Conservation (phyloP, 1,139 yeast species). For the Sugiyamaella grinbergsii region DNA sequence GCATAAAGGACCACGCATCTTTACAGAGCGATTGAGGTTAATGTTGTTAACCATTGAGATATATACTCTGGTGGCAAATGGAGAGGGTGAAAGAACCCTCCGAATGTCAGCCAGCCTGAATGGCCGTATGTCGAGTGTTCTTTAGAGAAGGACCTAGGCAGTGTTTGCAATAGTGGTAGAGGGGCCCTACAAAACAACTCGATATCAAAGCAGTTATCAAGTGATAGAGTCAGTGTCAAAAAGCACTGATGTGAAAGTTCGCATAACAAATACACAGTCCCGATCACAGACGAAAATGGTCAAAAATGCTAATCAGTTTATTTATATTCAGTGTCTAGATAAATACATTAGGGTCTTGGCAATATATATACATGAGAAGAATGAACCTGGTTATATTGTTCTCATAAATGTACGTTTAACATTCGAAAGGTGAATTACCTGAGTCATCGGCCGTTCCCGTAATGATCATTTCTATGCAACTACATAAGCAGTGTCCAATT, state of each 20-base stretch:
- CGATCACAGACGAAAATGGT: too few relatives aligned
- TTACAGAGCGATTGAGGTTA: neutral
- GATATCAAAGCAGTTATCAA: neutral
- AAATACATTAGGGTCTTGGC: too few relatives aligned
- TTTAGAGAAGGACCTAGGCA: neutral
- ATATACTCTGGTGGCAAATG: neutral
- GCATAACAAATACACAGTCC: too few relatives aligned
- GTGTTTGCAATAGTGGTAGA: neutral
- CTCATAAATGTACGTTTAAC: too few relatives aligned
- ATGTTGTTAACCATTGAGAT: neutral
- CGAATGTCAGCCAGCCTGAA: neutral
- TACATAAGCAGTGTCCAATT: too few relatives aligned
- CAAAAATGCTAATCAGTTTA: too few relatives aligned
- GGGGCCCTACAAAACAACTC: neutral
- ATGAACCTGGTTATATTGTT: too few relatives aligned
- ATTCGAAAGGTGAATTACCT: too few relatives aligned
- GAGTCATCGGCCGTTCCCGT: too few relatives aligned
- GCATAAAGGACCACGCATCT: neutral
- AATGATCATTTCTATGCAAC: too few relatives aligned
- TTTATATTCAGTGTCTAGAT: too few relatives aligned
- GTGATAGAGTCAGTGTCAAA: neutral
- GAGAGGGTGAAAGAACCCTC: neutral
- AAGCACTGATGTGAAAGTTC: neutral
- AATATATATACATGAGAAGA: too few relatives aligned
- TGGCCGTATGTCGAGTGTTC: neutral